Evolutionary conservation across 495 filamentous ascomycete species (phyloP).

Genomic region (Neurospora africana): DNA sequence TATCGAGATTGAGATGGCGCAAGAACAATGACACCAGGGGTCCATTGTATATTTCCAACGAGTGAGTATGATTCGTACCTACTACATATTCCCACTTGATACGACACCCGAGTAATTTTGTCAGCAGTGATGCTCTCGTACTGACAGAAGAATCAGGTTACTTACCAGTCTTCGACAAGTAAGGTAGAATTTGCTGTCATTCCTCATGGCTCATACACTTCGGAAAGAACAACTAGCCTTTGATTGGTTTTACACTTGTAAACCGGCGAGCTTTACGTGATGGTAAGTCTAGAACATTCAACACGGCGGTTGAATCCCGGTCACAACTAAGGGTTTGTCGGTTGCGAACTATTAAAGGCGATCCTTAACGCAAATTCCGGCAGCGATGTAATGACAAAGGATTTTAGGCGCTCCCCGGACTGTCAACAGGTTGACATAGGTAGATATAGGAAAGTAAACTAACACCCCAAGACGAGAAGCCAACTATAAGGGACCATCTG

Average conservation of each 20-base stretch:
- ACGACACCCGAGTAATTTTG: background rate
- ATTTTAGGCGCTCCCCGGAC: background rate
- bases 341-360: background rate
- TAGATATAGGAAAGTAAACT: background rate
- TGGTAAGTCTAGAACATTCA: background rate
- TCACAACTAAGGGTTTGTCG: background rate
- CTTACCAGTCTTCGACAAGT: background rate
- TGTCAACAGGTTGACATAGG: background rate
- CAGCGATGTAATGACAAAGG: background rate
- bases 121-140: background rate
- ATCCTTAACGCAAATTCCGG: background rate
- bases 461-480: background rate
- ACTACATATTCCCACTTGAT: background rate
- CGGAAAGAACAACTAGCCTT: background rate
- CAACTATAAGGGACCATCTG: background rate
- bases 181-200: background rate
- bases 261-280: background rate
- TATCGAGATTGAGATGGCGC: too few relatives aligned
- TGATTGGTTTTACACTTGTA: background rate
- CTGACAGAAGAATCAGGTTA: background rate
- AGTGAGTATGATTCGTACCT: background rate
- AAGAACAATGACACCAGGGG: too few relatives aligned
- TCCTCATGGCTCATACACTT: background rate
- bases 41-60: background rate
- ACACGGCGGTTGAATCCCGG: background rate